Conservation (phyloP, 495 filamentous ascomycete species). For the Cercophora newfieldiana region DNA sequence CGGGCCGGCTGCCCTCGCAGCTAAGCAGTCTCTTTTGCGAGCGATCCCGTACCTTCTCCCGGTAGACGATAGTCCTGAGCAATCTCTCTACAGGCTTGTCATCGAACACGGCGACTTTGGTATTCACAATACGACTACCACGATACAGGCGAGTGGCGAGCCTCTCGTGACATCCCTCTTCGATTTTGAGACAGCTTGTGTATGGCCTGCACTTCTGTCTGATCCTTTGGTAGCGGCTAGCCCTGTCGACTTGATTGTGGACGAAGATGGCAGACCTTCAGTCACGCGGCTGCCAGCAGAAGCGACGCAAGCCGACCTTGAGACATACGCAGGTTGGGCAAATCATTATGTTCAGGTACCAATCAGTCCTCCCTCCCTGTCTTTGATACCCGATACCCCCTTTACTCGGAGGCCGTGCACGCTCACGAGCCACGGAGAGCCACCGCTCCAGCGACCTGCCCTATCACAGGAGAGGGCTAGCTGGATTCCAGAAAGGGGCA, state of each 20-base stretch:
- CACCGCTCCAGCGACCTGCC: too few species aligned
- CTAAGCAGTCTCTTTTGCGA: slow-evolving; percentile 36
- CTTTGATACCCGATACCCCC: slow-evolving; percentile 60
- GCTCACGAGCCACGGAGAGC: too few species aligned
- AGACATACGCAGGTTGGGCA: slow-evolving; percentile 30
- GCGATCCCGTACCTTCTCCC: slow-evolving; percentile 37
- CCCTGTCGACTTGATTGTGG: slow-evolving; percentile 31
- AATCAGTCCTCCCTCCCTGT: slow-evolving; percentile 39
- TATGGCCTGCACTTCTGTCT: slow-evolving; percentile 38
- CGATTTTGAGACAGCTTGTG: slow-evolving; percentile 38
- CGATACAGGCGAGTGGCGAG: slow-evolving; percentile 27
- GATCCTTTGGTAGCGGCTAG: slow-evolving; percentile 35
- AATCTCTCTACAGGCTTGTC: slow-evolving; percentile 36
- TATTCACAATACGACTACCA: slow-evolving; percentile 38
- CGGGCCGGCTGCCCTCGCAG: slow-evolving; percentile 34
- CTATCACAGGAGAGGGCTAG: too few species aligned
- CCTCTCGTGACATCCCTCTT: slow-evolving; percentile 36
- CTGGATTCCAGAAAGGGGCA: too few species aligned
- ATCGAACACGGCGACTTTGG: slow-evolving; percentile 42
- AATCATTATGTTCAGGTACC: slow-evolving; percentile 29
- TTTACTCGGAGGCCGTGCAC: too few species aligned
- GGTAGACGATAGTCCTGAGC: slow-evolving; percentile 9
- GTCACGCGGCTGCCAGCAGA: slow-evolving; percentile 11
- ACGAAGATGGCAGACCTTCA: slow-evolving; percentile 30
- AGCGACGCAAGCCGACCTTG: slow-evolving; percentile 22